Evolutionary conservation across 2,329 filamentous ascomycete genomes (phyloP).

Genomic region (Exophiala mesophila): DNA sequence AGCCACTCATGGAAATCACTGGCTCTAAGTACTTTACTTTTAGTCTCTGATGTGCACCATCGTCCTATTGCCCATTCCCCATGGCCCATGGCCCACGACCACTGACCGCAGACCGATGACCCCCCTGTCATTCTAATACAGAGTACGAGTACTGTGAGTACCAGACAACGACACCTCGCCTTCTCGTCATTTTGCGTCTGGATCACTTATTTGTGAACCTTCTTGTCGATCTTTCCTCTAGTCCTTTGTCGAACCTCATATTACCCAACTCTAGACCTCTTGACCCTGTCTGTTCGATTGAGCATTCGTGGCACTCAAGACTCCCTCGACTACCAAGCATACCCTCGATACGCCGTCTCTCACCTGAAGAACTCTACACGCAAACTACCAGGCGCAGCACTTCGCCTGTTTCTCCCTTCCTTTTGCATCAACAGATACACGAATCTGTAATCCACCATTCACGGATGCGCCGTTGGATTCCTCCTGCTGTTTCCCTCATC

Average conservation of each 20-base stretch:
- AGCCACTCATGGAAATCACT: too few species aligned
- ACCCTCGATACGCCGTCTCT: background rate
- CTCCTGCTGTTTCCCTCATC: conserved; percentile 10
- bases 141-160: too few species aligned
- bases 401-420: conserved; percentile 1
- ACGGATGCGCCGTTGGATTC: conserved; percentile 11
- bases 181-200: background rate
- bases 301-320: too few species aligned
- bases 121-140: too few species aligned
- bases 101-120: too few species aligned
- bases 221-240: conserved; percentile 14
- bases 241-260: conserved; percentile 9
- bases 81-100: conserved; percentile 6
- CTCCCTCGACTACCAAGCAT: too few species aligned
- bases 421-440: background rate
- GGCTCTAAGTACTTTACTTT: too few species aligned
- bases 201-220: conserved; percentile 1
- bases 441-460: conserved; percentile 3
- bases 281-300: too few species aligned
- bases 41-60: conserved; percentile 10
- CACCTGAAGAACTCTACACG: conserved; percentile 9
- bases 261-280: conserved; percentile 4
- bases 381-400: conserved; percentile 22
- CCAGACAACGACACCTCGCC: too few species aligned
- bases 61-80: too few species aligned